Evolutionary conservation across 2,329 filamentous ascomycete species (phyloP), one percentile per base, ranked within the genome.

Genomic region (Aspergillus oerlinghausenensis): DNA sequence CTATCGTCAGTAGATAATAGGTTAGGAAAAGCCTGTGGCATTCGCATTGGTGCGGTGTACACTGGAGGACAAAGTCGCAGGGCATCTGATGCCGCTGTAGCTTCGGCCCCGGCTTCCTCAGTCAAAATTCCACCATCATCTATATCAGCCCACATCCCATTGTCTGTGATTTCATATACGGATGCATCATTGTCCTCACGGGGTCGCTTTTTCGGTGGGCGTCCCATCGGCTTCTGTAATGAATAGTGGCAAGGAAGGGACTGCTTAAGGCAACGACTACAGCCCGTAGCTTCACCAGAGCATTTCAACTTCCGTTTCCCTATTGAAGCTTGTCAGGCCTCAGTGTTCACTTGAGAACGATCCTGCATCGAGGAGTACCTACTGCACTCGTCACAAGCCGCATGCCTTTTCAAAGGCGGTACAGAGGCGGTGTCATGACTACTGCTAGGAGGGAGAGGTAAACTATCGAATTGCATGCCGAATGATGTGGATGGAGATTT

Each of bases 331-430:
- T 38, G 57, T 64, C 38, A 64, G 69, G 51, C 60, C 51, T 35
- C 26, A 25, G 52, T 57, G 21, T 10, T 38, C 14, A 38, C 14
- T 17, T 17, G 32, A 19, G 42, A 21, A 49, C 32, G 23, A 55
- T 47, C 25, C 26, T 51, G 14, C n/a, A 19, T 40, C 29, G 42
- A n/a, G 35, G 45, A 50, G 52, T 50, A 66, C 76, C 60, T 73
- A 80, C 77, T 72, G 62, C 77, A 80, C 60, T 79, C 77, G 62
- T 80, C 77, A 61, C 77, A 80, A 48, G 77, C 77, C 40, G 77
- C 69, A 67, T 79, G 77, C 63, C 73, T 69, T 55, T 79, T 79
- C n/a, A 67, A 59, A 21, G 60, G 57, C 50, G 61, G 64, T 32
- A 69, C 66, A 11, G 54, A 40, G 47, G 51, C 54, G 50, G 60